These are phyloP conservation scores for Stereocaulon alpinum DNA, from an alignment of 495 filamentous ascomycete genomes.

Conservation along the genomic window DNA sequence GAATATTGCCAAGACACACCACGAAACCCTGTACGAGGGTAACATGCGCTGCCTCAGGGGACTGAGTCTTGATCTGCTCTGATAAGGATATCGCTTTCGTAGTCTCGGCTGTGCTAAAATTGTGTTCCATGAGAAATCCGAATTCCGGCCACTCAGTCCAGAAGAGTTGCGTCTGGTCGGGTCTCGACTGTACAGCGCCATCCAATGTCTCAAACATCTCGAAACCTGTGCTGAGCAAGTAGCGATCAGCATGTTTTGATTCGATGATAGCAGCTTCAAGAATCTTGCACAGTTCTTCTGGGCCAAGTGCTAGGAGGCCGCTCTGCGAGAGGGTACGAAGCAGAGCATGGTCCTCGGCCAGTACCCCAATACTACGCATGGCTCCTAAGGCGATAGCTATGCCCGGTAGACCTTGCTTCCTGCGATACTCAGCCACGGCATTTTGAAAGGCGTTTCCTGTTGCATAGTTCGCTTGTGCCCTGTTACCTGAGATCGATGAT, in stretches of 20 bases:
- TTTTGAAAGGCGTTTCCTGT: conserved; percentile 25
- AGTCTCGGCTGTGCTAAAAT: neutral
- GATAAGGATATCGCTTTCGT: neutral
- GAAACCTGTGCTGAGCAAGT: conserved; percentile 13
- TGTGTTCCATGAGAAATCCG: conserved; percentile 1
- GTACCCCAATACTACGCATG: conserved; percentile 20
- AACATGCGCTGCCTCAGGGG: neutral
- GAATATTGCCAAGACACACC: neutral
- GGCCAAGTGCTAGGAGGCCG: conserved; percentile 13
- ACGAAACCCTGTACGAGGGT: neutral
- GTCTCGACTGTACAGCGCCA: neutral
- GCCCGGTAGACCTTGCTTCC: conserved; percentile 16
- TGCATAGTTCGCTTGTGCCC: conserved; percentile 24
- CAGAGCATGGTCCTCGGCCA: conserved; percentile 8
- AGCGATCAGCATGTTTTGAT: conserved; percentile 9
- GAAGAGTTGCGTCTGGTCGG: conserved; percentile 1
- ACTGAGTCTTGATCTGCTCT: neutral
- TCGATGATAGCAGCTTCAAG: conserved; percentile 19
- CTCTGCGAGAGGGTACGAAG: conserved; percentile 13
- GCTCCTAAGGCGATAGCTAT: conserved; percentile 21
- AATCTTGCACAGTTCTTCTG: conserved; percentile 16
- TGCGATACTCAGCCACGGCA: conserved; percentile 23
- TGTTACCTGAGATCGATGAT: conserved; percentile 19
- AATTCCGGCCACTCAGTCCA: conserved; percentile 15
- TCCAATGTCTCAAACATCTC: conserved; percentile 8